phyloP scores from a whole-genome alignment of 1,139 yeast genomes.

The Pneumocystis jirovecii region DNA sequence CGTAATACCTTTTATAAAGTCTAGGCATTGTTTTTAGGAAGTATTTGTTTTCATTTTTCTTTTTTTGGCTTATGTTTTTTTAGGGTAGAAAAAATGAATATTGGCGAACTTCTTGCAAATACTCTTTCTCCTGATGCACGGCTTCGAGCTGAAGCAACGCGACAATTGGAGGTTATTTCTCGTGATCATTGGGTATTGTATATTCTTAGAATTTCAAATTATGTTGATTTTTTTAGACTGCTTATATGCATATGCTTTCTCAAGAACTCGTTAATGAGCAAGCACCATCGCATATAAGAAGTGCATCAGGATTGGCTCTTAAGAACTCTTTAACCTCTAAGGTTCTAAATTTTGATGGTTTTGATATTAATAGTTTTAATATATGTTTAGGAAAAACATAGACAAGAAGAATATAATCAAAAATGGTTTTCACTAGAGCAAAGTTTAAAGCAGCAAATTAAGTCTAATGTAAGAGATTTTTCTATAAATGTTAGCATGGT shows the following conservation, averaged over 20 bases:
- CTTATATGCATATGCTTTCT: slow-evolving; percentile 54
- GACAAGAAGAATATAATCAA: slow-evolving; percentile 15
- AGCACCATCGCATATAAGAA: slow-evolving; percentile 67
- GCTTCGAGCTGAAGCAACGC: slow-evolving; percentile 67
- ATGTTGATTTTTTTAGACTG: slow-evolving; percentile 21
- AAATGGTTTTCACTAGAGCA: slow-evolving; percentile 49
- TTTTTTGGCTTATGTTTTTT: slow-evolving; percentile 17
- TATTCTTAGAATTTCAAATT: not conserved
- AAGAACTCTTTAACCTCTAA: slow-evolving; percentile 82
- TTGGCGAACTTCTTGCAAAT: slow-evolving; percentile 7
- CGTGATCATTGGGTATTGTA: slow-evolving; percentile 48
- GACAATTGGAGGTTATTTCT: slow-evolving; percentile 58
- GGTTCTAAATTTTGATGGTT: slow-evolving; percentile 20
- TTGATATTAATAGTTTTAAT: slow-evolving; percentile 5
- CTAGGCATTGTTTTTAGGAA: not conserved
- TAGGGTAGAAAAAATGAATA: slow-evolving; percentile 23
- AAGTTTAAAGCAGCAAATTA: slow-evolving; percentile 47
- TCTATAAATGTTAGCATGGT: not conserved
- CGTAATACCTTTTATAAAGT: not conserved
- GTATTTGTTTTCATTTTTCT: not conserved
- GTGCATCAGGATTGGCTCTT: slow-evolving; percentile 76
- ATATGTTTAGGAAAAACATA: slow-evolving; percentile 4
- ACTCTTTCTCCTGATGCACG: slow-evolving; percentile 18
- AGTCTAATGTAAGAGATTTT: slow-evolving; percentile 29
- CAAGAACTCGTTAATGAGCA: slow-evolving; percentile 55